phyloP scores from a whole-genome alignment of 1,139 yeast species.

The Debaryomyces sp. region DNA sequence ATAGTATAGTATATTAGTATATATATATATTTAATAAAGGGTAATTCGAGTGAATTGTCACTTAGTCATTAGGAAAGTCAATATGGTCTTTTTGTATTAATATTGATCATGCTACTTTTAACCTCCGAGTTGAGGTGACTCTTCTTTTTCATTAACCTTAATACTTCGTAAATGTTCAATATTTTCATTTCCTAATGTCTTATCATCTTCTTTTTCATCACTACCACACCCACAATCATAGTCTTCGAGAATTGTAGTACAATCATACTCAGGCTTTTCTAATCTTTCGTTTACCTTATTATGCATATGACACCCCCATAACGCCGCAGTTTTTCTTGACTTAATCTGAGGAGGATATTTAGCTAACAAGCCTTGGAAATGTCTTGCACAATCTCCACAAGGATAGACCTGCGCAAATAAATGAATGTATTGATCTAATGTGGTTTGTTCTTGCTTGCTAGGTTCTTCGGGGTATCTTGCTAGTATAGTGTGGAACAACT shows the following conservation, averaged over 20 bases:
- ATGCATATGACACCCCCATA: slow-evolving; percentile 98
- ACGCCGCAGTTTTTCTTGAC: slow-evolving; percentile 77
- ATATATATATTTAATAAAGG: slow-evolving; percentile 1
- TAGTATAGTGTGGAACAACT: slow-evolving; percentile 77
- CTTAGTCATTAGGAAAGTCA: not conserved
- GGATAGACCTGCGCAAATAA: slow-evolving; percentile 83
- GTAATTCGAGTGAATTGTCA: not conserved
- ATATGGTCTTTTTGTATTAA: not conserved
- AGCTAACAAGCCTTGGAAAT: slow-evolving; percentile 68
- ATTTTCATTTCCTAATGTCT: slow-evolving; percentile 40
- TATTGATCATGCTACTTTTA: slow-evolving; percentile 11
- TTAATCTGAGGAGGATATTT: slow-evolving; percentile 85
- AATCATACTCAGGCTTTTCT: slow-evolving; percentile 74
- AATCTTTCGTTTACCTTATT: slow-evolving; percentile 79
- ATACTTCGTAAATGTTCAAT: slow-evolving; percentile 45
- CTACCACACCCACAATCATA: slow-evolving; percentile 96
- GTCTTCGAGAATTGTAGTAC: slow-evolving; percentile 80
- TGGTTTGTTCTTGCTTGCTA: slow-evolving; percentile 57
- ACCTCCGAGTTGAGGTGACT: slow-evolving; percentile 41
- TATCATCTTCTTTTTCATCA: slow-evolving; percentile 54
- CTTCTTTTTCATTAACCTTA: slow-evolving; percentile 45
- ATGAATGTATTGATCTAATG: slow-evolving; percentile 56
- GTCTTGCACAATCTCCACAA: slow-evolving; percentile 95
- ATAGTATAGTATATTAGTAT: slow-evolving; percentile 30
- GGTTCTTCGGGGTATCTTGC: slow-evolving; percentile 93